phyloP scores from a whole-genome alignment of 192 early-diverging fungal genomes.

The Gamsiella multidivaricata region DNA sequence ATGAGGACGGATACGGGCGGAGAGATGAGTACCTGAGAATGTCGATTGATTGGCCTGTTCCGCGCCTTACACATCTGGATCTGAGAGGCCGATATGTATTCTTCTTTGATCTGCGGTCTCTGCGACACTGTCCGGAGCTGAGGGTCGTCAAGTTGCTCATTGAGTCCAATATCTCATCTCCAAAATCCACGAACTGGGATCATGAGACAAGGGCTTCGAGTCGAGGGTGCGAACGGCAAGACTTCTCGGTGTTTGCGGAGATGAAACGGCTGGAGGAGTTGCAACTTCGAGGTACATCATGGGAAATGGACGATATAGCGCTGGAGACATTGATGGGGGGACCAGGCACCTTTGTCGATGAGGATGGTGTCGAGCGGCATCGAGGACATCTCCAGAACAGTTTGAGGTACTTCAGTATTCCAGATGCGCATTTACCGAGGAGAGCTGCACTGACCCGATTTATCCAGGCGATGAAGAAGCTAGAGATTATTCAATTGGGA shows the following conservation, averaged over 20 bases:
- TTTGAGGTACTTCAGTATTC: slow-evolving; percentile 7
- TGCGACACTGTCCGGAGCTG: slow-evolving; percentile 14
- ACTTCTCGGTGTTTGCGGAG: slow-evolving; percentile 13
- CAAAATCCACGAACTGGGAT: neutral
- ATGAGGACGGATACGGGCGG: slow-evolving; percentile 23
- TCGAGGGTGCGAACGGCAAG: neutral
- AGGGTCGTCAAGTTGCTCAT: slow-evolving; percentile 12
- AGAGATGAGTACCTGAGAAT: slow-evolving; percentile 15
- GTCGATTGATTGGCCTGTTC: slow-evolving; percentile 18
- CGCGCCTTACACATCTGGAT: slow-evolving; percentile 13
- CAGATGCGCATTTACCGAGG: slow-evolving; percentile 3
- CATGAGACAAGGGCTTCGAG: neutral
- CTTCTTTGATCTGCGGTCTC: slow-evolving; percentile 16
- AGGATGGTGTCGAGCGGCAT: too few relatives aligned
- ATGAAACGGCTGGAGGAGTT: slow-evolving; percentile 25
- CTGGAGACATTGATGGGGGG: slow-evolving; percentile 3
- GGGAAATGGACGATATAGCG: slow-evolving; percentile 21
- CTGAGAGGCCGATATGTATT: slow-evolving; percentile 26
- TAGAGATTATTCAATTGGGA: slow-evolving; percentile 16
- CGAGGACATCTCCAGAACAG: neutral
- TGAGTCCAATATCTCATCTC: slow-evolving; percentile 9
- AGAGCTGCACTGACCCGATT: slow-evolving; percentile 5
- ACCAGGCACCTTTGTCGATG: too few relatives aligned
- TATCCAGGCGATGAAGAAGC: slow-evolving; percentile 13
- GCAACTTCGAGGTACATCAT: slow-evolving; percentile 14